Conservation (phyloP, 371 early-diverging fungal species). For the Lichtheimia hyalospora region DNA sequence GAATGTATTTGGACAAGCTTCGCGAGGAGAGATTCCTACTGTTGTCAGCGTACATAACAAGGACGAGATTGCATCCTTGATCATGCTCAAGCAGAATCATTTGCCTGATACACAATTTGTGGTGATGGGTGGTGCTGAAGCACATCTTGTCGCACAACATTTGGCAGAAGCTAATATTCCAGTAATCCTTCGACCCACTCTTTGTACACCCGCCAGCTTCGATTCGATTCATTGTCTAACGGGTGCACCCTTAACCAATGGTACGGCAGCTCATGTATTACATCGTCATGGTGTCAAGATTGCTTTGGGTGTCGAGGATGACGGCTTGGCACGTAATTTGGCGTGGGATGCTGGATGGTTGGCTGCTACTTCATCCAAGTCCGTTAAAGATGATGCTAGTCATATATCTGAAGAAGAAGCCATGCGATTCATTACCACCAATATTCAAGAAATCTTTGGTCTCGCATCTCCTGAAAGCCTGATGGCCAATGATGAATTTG, state of each 20-base stretch:
- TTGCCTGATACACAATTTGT: slow-evolving; percentile 36
- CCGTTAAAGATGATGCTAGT: slow-evolving; percentile 4
- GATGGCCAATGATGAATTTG: slow-evolving; percentile 28
- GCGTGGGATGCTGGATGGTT: slow-evolving; percentile 82
- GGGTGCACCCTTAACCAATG: slow-evolving; percentile 55
- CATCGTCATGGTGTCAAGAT: slow-evolving; percentile 64
- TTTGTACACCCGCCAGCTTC: slow-evolving; percentile 68
- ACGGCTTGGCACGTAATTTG: slow-evolving; percentile 63
- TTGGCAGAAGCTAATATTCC: slow-evolving; percentile 57
- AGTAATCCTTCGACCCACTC: slow-evolving; percentile 64
- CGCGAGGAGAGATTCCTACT: slow-evolving; percentile 65
- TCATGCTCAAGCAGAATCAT: slow-evolving; percentile 52
- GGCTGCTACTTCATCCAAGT: slow-evolving; percentile 36
- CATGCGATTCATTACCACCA: slow-evolving; percentile 72
- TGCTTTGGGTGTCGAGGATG: slow-evolving; percentile 56
- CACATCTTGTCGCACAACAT: slow-evolving; percentile 63
- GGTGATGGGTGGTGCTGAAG: slow-evolving; percentile 69
- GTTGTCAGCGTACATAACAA: slow-evolving; percentile 61
- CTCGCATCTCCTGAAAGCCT: slow-evolving; percentile 10
- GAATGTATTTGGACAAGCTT: slow-evolving; percentile 43
- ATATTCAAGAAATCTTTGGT: slow-evolving; percentile 64
- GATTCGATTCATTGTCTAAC: slow-evolving; percentile 66
- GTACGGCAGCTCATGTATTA: slow-evolving; percentile 62
- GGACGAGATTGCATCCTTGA: slow-evolving; percentile 70
- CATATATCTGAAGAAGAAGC: slow-evolving; percentile 59